A percentile compares a stretch with the other conserved stretches of the same genome.
Evolutionary conservation across 2,329 filamentous ascomycete genomes (phyloP).

Genomic region (Pestalotiopsis fici): DNA sequence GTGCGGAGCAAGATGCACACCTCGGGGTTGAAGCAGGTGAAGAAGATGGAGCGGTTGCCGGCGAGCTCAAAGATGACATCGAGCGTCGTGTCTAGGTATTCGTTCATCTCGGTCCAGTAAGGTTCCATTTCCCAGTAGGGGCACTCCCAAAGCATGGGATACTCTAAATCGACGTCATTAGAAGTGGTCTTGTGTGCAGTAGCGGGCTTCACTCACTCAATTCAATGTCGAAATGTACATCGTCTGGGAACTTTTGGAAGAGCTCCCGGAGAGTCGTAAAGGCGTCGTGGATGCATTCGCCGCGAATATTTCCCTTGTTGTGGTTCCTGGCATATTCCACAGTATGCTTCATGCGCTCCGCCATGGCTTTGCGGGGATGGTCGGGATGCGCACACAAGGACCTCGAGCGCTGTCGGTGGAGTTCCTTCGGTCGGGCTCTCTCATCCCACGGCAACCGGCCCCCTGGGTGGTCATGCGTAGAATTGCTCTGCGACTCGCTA

Average conservation of each 20-base stretch:
- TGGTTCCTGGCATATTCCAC: constrained; percentile 8
- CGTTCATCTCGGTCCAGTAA: constrained; percentile 10
- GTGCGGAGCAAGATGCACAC: constrained; percentile 3
- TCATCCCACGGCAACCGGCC: constrained; percentile 9
- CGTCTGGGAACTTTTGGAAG: constrained; percentile 8
- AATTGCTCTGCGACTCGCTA: background rate
- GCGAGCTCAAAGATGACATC: constrained; percentile 3
- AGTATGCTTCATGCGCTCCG: constrained; percentile 10
- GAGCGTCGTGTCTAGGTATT: constrained; percentile 3
- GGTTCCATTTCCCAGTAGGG: constrained; percentile 9
- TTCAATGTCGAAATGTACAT: constrained; percentile 9
- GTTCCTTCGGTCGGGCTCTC: background rate
- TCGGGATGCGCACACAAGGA: constrained; percentile 3
- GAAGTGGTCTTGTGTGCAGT: too few species aligned
- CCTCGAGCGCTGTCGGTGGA: background rate
- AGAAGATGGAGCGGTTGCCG: constrained; percentile 3
- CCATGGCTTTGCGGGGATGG: constrained; percentile 4
- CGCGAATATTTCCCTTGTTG: constrained; percentile 9
- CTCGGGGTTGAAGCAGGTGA: constrained; percentile 11
- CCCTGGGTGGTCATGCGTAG: background rate
- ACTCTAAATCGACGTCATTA: too few species aligned
- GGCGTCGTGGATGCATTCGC: constrained; percentile 8
- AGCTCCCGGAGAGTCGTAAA: constrained; percentile 6
- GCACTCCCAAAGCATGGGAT: constrained; percentile 9
- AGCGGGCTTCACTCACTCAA: constrained; percentile 7